Evolutionary conservation across 495 filamentous ascomycete species (phyloP).

Genomic region (Amphirosellinia nigrospora): DNA sequence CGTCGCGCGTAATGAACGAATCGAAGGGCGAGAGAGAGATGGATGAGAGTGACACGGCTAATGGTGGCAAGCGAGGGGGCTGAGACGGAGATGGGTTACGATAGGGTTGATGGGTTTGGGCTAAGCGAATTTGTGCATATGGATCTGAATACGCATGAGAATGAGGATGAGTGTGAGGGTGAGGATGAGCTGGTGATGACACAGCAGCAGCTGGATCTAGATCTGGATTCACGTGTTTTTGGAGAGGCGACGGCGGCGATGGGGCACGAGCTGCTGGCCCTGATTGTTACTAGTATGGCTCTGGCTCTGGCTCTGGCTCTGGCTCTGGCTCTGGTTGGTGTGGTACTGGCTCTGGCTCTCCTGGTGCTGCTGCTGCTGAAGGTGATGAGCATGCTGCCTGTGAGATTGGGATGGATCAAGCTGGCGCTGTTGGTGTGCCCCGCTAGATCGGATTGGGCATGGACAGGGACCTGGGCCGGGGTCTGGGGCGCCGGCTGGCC

Average conservation of each 20-base stretch:
- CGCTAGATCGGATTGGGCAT: conserved; percentile 24
- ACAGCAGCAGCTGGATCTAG: background rate
- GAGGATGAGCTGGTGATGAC: background rate
- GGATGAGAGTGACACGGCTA: conserved; percentile 21
- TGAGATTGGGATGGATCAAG: conserved; percentile 24
- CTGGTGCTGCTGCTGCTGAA: no score
- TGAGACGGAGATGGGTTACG: conserved; percentile 32
- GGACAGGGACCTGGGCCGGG: conserved; percentile 7
- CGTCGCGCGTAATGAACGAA: background rate
- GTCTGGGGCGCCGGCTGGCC: background rate
- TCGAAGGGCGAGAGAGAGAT: conserved; percentile 15
- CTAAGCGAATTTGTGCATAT: background rate
- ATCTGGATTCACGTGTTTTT: background rate
- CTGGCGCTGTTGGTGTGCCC: conserved; percentile 3
- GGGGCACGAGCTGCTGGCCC: background rate
- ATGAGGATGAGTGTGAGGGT: conserved; percentile 9
- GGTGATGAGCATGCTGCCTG: background rate
- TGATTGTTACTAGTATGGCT: no score
- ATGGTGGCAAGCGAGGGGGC: conserved; percentile 32
- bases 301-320: no score
- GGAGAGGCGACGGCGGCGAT: background rate
- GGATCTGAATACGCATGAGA: background rate
- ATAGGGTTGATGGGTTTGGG: conserved; percentile 17
- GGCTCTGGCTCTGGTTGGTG: conserved; percentile 1
- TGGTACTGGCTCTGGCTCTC: background rate